Base-by-base conservation (phyloP, 495 filamentous ascomycete species). In the Aspergillus bridgeri region DNA sequence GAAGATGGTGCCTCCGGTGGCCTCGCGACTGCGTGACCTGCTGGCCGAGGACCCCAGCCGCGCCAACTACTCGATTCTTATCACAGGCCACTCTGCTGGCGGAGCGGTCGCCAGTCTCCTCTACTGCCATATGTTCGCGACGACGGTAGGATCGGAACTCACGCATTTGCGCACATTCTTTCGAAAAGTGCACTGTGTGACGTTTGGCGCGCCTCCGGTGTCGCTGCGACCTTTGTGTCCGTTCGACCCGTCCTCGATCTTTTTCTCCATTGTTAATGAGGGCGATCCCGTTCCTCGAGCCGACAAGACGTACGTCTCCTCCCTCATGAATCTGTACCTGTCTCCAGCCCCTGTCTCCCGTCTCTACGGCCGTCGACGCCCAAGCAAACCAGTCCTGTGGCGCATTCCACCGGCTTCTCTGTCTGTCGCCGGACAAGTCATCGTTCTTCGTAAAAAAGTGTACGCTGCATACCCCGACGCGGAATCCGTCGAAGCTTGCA, bases 21-120 rank as follows among this genome's bases (percentile, higher is more conserved):
- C 90, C 2, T 77, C 81, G 3, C 83, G 85, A 17, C 79, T 94
- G 3, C 81, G 85, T 0, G 71, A 79, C 49, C 74, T 92, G 1
- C 75, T 93, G 0, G 78, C 86, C 62, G 86, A 91, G 58, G 80
- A 92, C 61, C 87, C 89, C 0, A 67, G 70, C n/a, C 79, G 89
- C 19, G 77, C 80, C 5, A 75, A 77, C 21, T 87, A 86, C 63
- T 89, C 85, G 15, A 81, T 95, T 5, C 73, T 95, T 9, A 86
- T 95, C 57, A 93, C 90, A 0, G 90, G 90, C 3, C 90, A 94
- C 63, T 90, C 87, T 6, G 90, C 90, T 0, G 90, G 90, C 17
- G 90, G 90, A 3, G 90, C 90, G 6, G 83, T 96, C 0, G 90
- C 90, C 3, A 79, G 81, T 7, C 75, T 96, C 15, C 79, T 94